Evolutionary conservation across 2,329 filamentous ascomycete genomes (phyloP).

Genomic region (Colletotrichum sp.): DNA sequence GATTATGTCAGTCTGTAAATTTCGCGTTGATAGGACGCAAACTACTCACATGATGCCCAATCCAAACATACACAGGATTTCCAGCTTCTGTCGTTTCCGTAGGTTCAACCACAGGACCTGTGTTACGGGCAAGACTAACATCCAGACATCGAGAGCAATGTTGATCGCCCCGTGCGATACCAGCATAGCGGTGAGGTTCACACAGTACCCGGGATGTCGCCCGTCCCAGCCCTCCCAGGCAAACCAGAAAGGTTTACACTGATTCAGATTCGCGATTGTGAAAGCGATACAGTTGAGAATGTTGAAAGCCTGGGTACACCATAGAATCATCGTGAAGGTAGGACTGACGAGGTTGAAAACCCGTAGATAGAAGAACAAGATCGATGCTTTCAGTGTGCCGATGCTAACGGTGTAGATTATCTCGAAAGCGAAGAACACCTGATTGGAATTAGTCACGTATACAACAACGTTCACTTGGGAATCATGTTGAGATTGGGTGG

Average conservation of each 20-base stretch:
- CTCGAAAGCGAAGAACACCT: conserved; percentile 15
- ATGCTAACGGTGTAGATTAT: conserved; percentile 32
- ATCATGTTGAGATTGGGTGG: neutral
- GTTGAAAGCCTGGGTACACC: conserved; percentile 23
- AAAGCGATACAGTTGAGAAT: conserved; percentile 27
- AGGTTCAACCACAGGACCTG: conserved; percentile 35
- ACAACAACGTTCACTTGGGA: neutral
- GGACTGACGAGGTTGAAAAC: conserved; percentile 37
- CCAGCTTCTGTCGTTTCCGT: conserved; percentile 38
- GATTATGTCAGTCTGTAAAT: neutral
- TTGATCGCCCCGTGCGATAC: conserved; percentile 47
- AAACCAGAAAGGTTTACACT: conserved; percentile 46
- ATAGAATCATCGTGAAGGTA: conserved; percentile 27
- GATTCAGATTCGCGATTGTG: conserved; percentile 38
- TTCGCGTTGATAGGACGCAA: neutral
- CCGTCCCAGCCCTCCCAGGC: conserved; percentile 46
- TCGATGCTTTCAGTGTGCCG: conserved; percentile 40
- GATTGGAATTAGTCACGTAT: neutral
- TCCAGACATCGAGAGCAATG: conserved; percentile 48
- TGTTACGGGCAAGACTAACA: conserved; percentile 45
- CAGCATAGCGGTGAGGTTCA: conserved; percentile 39
- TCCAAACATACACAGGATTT: conserved; percentile 41
- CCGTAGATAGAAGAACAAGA: conserved; percentile 41
- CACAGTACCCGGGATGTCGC: conserved; percentile 32
- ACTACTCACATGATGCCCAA: conserved; percentile 26